Base-by-base conservation (phyloP, 2,329 filamentous ascomycete species). In the Botrytis squamosa region DNA sequence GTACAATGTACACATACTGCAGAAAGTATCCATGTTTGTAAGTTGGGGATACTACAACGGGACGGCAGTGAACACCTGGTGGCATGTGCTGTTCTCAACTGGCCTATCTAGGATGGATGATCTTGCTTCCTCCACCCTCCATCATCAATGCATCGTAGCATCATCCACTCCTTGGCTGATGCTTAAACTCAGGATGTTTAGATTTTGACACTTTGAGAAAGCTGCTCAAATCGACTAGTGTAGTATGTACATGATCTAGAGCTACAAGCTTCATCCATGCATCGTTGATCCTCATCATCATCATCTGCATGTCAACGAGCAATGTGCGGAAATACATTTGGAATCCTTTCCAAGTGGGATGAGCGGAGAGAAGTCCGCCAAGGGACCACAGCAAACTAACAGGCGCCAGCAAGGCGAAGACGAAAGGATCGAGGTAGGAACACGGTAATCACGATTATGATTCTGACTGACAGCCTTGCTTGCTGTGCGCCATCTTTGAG, bases 21-120 rank as follows among this genome's bases (percentile, higher is more conserved):
- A 59, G 42, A 44, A 57, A 55, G 40, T 49, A 60, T 38, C 71
- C 66, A 74, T 74, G 38, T 70, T 59, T 60, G 60, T 63, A 67
- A 60, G 62, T 66, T 73, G 57, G 57, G 60, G 67, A 42, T 70
- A 65, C 49, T 25, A 74, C 40, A 55, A 73, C 73, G 72, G 75
- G 71, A 73, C 60, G 40, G 76, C 74, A 74, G 71, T 77, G 77
- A 69, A 75, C 76, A 74, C 75, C 73, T 73, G 36, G 76, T 78
- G 77, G 76, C 74, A 76, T 76, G 77, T 79, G 77, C 77, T 76
- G 52, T 46, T 59, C 40, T 68, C 49, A 49, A 60, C 49, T 69
- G 66, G 46, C 62, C 60, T 71, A 52, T 71, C 70, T 57, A 44
- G 46, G 59, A 66, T 40, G 60, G 29, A n/a, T 55, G 36, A 55